Conservation (phyloP, 2,329 filamentous ascomycete species). For the Penicillium frequentans region DNA sequence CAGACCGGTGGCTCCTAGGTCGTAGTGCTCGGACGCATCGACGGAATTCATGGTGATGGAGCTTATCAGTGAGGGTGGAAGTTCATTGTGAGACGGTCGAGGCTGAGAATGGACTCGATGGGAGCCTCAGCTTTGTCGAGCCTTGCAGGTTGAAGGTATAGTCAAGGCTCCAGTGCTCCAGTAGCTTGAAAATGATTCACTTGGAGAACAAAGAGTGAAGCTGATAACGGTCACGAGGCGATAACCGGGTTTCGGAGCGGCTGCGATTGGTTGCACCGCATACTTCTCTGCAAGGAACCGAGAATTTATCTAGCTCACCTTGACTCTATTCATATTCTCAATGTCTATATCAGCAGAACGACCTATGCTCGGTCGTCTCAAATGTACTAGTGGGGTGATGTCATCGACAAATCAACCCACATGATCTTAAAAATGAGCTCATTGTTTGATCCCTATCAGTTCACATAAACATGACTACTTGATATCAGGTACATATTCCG, state of each 20-base stretch:
- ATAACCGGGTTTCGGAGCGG: not conserved
- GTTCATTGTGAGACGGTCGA: conserved; percentile 12
- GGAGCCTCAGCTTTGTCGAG: not conserved
- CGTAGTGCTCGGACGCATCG: conserved; percentile 61
- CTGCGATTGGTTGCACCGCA: not conserved
- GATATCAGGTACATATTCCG: not conserved
- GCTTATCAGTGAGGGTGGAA: conserved; percentile 7
- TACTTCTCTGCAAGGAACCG: not conserved
- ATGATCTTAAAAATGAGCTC: not conserved
- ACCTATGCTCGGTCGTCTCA: not conserved
- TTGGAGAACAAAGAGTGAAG: conserved; percentile 3
- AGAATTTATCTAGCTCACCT: not conserved
- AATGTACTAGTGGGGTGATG: not conserved
- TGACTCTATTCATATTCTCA: not conserved
- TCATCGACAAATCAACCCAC: not conserved
- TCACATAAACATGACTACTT: not conserved
- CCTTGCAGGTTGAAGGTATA: not conserved
- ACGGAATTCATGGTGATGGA: conserved; percentile 61
- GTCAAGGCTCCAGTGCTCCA: not conserved
- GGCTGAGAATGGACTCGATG: not conserved
- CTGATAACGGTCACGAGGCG: conserved; percentile 6
- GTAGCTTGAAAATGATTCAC: not conserved
- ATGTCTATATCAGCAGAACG: not conserved
- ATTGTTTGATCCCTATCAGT: not conserved
- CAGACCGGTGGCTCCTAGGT: conserved; percentile 47